A percentile compares a stretch with the other conserved stretches of the same genome.
These are phyloP conservation scores for Candida odintsovae DNA, from an alignment of 805 yeast species.

Conservation along the genomic window DNA sequence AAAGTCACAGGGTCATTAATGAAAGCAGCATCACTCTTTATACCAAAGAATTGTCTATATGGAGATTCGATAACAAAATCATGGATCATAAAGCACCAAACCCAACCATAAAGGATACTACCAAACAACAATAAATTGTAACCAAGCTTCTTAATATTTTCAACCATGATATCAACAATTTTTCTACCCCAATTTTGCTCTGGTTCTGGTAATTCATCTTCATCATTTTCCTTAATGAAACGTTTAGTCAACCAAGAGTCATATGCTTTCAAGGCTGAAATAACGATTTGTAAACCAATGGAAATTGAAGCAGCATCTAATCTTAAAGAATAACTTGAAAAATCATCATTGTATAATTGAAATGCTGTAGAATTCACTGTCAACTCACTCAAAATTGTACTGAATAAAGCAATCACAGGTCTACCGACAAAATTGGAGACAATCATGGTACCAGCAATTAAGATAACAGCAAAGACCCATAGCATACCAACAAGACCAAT, in stretches of 20 bases:
- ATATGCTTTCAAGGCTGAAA: constrained; percentile 9
- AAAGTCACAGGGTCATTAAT: neutral
- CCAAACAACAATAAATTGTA: neutral
- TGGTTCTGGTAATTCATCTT: constrained; percentile 4
- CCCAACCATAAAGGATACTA: neutral
- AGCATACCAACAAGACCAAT: constrained; percentile 32
- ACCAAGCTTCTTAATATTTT: neutral
- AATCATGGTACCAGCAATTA: constrained; percentile 22
- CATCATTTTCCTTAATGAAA: constrained; percentile 12
- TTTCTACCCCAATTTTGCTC: neutral
- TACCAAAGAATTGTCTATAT: constrained; percentile 3
- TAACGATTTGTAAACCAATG: constrained; percentile 18
- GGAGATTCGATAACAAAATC: constrained; percentile 5
- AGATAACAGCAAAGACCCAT: constrained; percentile 40
- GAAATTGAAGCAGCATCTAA: constrained; percentile 10
- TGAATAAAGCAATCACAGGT: constrained; percentile 7
- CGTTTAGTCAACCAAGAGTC: constrained; percentile 19
- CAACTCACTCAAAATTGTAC: neutral
- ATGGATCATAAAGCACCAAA: constrained; percentile 4
- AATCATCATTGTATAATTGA: neutral
- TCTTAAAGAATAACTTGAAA: neutral
- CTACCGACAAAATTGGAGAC: constrained; percentile 24
- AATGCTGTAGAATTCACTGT: too few relatives aligned
- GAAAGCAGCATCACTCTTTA: neutral
- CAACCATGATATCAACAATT: neutral